Base-by-base conservation (phyloP, 495 filamentous ascomycete genomes). In the Geopyxis carbonaria region DNA sequence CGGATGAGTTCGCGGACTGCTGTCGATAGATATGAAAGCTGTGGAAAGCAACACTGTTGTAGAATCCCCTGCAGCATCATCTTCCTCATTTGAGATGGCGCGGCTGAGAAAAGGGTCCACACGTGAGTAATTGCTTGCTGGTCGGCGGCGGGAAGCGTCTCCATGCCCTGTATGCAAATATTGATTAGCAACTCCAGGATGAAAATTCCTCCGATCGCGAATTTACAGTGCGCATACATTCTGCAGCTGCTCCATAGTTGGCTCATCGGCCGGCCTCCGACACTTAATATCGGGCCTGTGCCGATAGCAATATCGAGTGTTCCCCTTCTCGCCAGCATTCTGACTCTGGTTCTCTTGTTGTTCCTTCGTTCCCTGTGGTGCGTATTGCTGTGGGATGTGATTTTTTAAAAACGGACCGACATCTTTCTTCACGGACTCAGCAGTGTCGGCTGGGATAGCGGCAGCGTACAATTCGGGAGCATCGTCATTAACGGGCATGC, bases 31-130 rank as follows among this genome's bases (percentile, higher is more conserved):
- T 79, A 82, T 18, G 87, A 94, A 9, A 99, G 72, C 56, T 99
- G 89, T 2, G 91, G 86, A 50, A 95, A 95, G 60, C 89, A 95
- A 56, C 89, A 94, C 61, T 93, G 83, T 2, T 84, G 72, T 38
- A 99, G 72, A 51, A 99, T 85, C 29, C 89, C 89, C 53, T 86
- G 81, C 9, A 99, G 66, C 77, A 99, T 93, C 40, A 99, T 67
- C 48, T 86, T 82, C 43, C 91, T 76, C 38, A 94, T 87, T 47
- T 91, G 93, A 2, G 81, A 67, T 2, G 89, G 91, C 3, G 91
- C 84, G 16, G 89, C 91, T 5, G 89, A 94, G 63, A 95, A 99
- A 16, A 95, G 62, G 0, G 87, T 93, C 89, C 89, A 99, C 32
- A 94, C 76, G 57, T 93, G 86, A 7, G 83, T 76, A 44, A 99